phyloP scores from a whole-genome alignment of 192 early-diverging fungal species.

The Phlyctochytrium arcticum region DNA sequence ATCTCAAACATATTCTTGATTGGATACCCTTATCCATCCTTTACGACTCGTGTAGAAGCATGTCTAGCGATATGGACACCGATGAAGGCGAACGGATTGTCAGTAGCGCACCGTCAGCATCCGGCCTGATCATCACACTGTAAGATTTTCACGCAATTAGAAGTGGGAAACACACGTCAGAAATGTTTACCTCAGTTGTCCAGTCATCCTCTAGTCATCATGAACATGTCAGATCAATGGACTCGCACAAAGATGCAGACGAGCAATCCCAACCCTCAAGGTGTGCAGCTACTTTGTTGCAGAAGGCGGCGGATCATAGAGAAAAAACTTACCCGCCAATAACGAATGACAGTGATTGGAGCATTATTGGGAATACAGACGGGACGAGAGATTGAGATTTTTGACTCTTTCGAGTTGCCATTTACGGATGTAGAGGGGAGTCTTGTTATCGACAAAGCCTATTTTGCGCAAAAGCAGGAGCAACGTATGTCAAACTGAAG shows the following conservation, averaged over 20 bases:
- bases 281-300: neutral
- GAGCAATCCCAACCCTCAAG: neutral
- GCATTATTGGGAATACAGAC: constrained; percentile 71
- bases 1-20: no score
- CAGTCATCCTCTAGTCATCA: constrained; percentile 82
- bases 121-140: constrained; percentile 35
- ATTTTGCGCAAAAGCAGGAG: constrained; percentile 69
- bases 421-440: constrained; percentile 34
- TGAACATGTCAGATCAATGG: constrained; percentile 86
- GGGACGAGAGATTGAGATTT: constrained; percentile 78
- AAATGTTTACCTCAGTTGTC: neutral
- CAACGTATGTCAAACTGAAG: constrained; percentile 54
- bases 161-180: no score
- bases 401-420: constrained; percentile 79
- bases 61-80: constrained; percentile 25
- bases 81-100: constrained; percentile 18
- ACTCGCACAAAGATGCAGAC: constrained; percentile 67
- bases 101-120: constrained; percentile 19
- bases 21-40: no score
- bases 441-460: constrained; percentile 55
- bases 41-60: no score
- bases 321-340: no score
- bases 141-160: constrained; percentile 13
- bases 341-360: constrained; percentile 71
- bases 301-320: neutral